Conservation (phyloP, 495 filamentous ascomycete genomes). For the Oidiodendron maius region DNA sequence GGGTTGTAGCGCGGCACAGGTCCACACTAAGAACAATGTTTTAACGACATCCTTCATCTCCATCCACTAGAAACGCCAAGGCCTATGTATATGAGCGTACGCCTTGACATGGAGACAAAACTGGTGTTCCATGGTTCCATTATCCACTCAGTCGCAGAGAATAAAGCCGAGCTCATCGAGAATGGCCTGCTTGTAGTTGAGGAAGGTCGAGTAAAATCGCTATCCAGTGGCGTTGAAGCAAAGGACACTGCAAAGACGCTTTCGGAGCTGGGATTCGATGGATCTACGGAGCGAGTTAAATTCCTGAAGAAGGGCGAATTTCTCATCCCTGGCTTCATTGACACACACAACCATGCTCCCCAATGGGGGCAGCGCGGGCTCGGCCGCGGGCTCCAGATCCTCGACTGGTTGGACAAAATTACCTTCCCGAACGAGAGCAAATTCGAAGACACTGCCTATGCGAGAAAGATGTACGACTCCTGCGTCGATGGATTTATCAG, state of each 20-base stretch:
- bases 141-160: background rate
- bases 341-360: conserved; percentile 62
- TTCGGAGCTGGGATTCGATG: background rate
- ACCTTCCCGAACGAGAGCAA: conserved; percentile 60
- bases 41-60: no score
- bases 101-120: no score
- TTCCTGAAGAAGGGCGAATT: conserved; percentile 29
- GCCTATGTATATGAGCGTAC: no score
- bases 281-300: background rate
- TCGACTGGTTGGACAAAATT: conserved; percentile 53
- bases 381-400: conserved; percentile 49
- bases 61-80: no score
- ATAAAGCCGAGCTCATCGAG: background rate
- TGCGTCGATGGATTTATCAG: conserved; percentile 52
- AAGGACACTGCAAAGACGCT: background rate
- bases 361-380: conserved; percentile 57
- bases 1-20: no score
- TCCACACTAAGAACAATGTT: no score
- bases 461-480: conserved; percentile 41
- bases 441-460: conserved; percentile 48
- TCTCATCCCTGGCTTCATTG: conserved; percentile 55
- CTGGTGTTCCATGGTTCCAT: background rate
- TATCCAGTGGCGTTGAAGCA: background rate
- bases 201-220: background rate
- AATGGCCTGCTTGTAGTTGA: background rate